A percentile compares a stretch with the other conserved stretches of the same genome.
phyloP scores from a whole-genome alignment of 139 green algal species.

The Dunaliella primolecta region DNA sequence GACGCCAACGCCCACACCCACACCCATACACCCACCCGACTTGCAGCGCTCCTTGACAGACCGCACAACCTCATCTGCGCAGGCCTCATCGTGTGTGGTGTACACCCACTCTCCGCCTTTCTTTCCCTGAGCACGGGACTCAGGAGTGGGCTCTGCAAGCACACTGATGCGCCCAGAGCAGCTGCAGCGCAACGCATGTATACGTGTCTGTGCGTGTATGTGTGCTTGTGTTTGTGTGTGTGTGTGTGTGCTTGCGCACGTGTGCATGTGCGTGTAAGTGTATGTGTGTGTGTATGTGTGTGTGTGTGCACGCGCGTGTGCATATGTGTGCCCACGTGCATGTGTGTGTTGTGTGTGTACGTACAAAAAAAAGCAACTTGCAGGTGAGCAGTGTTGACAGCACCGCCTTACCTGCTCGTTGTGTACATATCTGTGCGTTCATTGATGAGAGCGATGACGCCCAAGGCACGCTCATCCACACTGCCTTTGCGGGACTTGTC shows the following conservation, averaged over 20 bases:
- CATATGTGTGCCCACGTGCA: too few species aligned
- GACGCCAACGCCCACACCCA: background rate
- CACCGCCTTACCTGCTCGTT: constrained; percentile 36
- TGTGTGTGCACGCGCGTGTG: too few species aligned
- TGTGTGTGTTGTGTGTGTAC: background rate
- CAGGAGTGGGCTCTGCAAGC: constrained; percentile 52
- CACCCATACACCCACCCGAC: background rate
- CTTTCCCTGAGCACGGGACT: constrained; percentile 29
- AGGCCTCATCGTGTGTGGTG: constrained; percentile 51
- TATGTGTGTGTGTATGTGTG: too few species aligned
- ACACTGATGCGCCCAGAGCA: constrained; percentile 59
- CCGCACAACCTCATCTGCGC: constrained; percentile 32
- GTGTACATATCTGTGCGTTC: constrained; percentile 49
- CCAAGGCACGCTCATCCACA: constrained; percentile 55
- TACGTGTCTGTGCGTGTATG: too few species aligned
- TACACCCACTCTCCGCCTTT: constrained; percentile 74
- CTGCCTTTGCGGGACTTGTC: constrained; percentile 69
- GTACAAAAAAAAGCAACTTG: background rate
- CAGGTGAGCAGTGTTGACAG: background rate
- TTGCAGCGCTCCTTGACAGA: background rate
- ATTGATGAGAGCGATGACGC: constrained; percentile 60
- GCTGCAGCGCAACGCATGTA: background rate
- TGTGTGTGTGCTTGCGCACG: too few species aligned
- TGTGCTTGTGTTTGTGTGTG: too few species aligned
- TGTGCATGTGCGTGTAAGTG: too few species aligned